Base-by-base conservation (phyloP, 2,329 filamentous ascomycete species). In the Cordyceps javanica region DNA sequence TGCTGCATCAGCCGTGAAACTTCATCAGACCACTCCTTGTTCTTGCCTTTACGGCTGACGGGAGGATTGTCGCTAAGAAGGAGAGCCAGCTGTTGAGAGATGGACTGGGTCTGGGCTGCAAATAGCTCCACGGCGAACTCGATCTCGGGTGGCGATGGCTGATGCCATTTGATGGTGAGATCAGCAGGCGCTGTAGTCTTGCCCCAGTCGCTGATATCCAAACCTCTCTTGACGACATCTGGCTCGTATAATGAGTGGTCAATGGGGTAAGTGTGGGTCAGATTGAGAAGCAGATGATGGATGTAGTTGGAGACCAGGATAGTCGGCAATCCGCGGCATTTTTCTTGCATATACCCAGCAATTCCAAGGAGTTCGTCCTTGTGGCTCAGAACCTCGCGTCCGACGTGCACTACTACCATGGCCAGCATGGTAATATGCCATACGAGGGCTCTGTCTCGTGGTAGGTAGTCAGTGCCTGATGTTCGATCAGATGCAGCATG, bases 21-120 rank as follows among this genome's bases (percentile, higher is more conserved):
- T 70, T 99, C 95, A 69, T 99, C 94, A 0, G 93, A 97, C 94
- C 94, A 99, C 66, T 97, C 93, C 72, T 97, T 99, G 64, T 96
- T 95, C 70, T 93, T 96, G 38, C 94, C 94, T 63, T 92, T 93
- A 58, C 93, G 84, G 71, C 91, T 95, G 55, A 97, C 87, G 2
- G 86, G 87, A 1, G 91, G 88, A 36, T 88, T 82, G 46, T 90
- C 86, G 61, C 89, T 87, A 67, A 91, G 95, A n/a, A 99, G 80
- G 8, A 87, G 82, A 61, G 84, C 82, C 13, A 99, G 75, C 60
- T 90, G 85, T 59, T 86, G 77, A 60, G 93, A 82, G 2, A 93
- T 92, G 41, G 83, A 86, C 58, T 84, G 84, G 6, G 89, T 87
- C 71, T 97, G 92, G 1, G 87, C 88, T 63, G 92, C 86, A 66